Percentiles rank a stretch among this genome's conserved stretches.
Conservation (phyloP, 352 stramenopile species). For the Blastocystis sp. region DNA sequence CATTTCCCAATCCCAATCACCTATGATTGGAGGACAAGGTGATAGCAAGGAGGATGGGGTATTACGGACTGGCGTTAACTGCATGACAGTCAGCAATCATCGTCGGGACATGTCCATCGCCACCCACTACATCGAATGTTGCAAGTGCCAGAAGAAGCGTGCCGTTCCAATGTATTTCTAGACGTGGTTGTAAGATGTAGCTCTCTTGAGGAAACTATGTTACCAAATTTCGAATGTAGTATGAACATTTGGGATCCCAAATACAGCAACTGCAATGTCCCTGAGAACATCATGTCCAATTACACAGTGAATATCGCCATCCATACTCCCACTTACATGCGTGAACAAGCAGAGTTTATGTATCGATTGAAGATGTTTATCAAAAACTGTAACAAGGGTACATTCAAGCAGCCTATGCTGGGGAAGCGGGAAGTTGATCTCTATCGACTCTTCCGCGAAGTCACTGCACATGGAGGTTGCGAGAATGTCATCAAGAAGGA, state of each 20-base stretch:
- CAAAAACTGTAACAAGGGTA: not conserved
- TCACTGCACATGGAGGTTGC: conserved; percentile 49
- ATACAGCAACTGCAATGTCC: not conserved
- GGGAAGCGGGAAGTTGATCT: conserved; percentile 53
- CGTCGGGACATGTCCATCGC: not conserved
- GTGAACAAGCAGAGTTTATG: not conserved
- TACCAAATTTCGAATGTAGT: conserved; percentile 42
- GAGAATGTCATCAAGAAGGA: conserved; percentile 51
- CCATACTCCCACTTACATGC: not conserved
- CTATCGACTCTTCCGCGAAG: conserved; percentile 57
- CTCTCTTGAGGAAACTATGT: conserved; percentile 12
- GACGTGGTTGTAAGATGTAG: not conserved
- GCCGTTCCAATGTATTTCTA: not conserved
- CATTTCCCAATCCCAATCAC: not conserved
- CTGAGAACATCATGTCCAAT: conserved; percentile 30
- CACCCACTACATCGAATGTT: conserved; percentile 36
- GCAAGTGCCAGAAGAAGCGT: conserved; percentile 44
- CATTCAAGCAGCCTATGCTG: conserved; percentile 22
- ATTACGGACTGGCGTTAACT: not conserved
- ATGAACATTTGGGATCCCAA: conserved; percentile 61
- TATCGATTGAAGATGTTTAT: conserved; percentile 24
- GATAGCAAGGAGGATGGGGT: not conserved
- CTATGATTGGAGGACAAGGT: no score
- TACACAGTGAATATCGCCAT: conserved; percentile 32
- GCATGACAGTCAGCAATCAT: not conserved